phyloP scores from a whole-genome alignment of 148 eudicot genomes.

The Heliosperma pusillum region DNA sequence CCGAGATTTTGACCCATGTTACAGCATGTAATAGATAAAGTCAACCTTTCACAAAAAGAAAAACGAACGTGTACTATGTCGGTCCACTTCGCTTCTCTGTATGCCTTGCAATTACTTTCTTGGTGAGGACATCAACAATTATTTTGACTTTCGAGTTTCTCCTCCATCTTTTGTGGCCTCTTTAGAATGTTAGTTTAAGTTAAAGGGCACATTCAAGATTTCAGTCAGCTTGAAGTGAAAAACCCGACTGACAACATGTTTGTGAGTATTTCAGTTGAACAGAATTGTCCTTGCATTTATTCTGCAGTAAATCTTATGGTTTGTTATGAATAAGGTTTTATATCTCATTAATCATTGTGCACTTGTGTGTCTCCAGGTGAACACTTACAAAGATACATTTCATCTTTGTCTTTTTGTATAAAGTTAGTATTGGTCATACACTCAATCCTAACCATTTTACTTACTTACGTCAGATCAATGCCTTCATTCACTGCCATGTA shows the following conservation, averaged over 20 bases:
- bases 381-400: background rate
- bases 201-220: too few relatives aligned
- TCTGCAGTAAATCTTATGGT: background rate
- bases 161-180: too few relatives aligned
- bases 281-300: too few relatives aligned
- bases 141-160: too few relatives aligned
- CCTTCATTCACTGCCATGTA: slow-evolving; percentile 85
- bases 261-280: background rate
- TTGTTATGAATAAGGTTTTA: background rate
- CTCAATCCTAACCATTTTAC: background rate
- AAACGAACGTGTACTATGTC: too few relatives aligned
- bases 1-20: too few relatives aligned
- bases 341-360: background rate
- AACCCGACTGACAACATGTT: background rate
- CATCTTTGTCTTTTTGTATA: background rate
- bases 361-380: background rate
- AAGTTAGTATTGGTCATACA: background rate
- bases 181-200: too few relatives aligned
- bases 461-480: slow-evolving; percentile 47
- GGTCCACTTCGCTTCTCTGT: too few relatives aligned
- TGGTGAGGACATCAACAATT: too few relatives aligned
- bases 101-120: too few relatives aligned
- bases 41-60: too few relatives aligned
- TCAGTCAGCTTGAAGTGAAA: background rate
- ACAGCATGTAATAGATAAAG: too few relatives aligned